phyloP scores from a whole-genome alignment of 352 stramenopile genomes.

The Pythium coloratum region DNA sequence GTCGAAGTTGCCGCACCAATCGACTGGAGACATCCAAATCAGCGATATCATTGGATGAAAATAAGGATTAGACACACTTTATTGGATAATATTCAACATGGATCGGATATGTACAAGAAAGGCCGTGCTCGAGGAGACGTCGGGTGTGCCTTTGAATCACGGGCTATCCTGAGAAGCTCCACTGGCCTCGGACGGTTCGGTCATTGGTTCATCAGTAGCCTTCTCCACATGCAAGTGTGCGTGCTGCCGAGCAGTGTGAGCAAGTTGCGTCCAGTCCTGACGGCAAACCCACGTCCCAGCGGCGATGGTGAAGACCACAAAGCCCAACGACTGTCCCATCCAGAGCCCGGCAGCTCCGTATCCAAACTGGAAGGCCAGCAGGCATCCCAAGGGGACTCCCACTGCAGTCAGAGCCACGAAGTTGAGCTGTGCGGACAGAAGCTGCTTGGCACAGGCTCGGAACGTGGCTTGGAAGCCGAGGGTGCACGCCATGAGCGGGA shows the following conservation, averaged over 20 bases:
- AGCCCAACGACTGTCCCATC: constrained; percentile 54
- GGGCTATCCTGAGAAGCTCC: not conserved
- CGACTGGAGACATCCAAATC: constrained; percentile 18
- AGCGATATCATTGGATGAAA: constrained; percentile 28
- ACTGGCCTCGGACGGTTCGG: not conserved
- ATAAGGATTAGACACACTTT: not conserved
- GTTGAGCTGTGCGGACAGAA: constrained; percentile 50
- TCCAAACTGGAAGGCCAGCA: constrained; percentile 44
- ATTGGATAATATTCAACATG: constrained; percentile 20
- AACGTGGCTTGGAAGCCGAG: constrained; percentile 46
- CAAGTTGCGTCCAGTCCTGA: constrained; percentile 55
- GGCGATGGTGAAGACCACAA: constrained; percentile 38
- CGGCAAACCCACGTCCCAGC: constrained; percentile 40
- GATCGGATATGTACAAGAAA: not conserved
- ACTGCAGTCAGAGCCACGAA: constrained; percentile 55
- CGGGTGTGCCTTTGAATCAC: no score
- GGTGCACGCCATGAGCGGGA: constrained; percentile 42
- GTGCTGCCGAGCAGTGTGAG: constrained; percentile 48
- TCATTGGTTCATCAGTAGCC: not conserved
- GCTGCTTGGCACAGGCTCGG: constrained; percentile 49
- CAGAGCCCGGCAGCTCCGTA: constrained; percentile 52
- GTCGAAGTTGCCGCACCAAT: constrained; percentile 27
- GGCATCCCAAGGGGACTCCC: constrained; percentile 42
- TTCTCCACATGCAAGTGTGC: constrained; percentile 35
- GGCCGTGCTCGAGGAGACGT: no score